Evolutionary conservation across 768 basidiomycete genomes (phyloP).

Genomic region (Leccinum olivaceopallidum): DNA sequence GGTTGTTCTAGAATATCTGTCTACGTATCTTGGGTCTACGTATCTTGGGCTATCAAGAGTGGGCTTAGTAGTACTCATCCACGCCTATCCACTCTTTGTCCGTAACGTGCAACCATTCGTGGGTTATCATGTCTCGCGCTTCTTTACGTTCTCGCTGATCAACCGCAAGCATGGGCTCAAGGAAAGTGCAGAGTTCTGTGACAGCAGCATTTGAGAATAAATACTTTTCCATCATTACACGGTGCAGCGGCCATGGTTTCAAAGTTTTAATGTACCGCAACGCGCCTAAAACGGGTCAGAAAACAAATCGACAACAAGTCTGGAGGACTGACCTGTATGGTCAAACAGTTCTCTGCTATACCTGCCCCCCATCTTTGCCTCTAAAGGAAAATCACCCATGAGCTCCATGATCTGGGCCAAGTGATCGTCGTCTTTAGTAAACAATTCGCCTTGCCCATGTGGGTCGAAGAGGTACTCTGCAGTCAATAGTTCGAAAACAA

Average conservation of each 20-base stretch:
- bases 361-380: conserved; percentile 80
- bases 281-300: conserved; percentile 42
- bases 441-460: conserved; percentile 75
- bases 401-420: conserved; percentile 95
- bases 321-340: conserved; percentile 49
- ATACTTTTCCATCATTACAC: conserved; percentile 92
- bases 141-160: conserved; percentile 68
- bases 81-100: conserved; percentile 31
- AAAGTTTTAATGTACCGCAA: conserved; percentile 73
- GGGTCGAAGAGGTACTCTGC: conserved; percentile 94
- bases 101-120: conserved; percentile 65
- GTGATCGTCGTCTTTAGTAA: conserved; percentile 94
- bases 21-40: conserved; percentile 15
- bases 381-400: conserved; percentile 72
- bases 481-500: conserved; percentile 89
- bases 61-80: conserved; percentile 29
- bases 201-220: conserved; percentile 63
- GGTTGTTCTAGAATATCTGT: conserved; percentile 8
- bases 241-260: conserved; percentile 79
- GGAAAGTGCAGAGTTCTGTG: conserved; percentile 58
- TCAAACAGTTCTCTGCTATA: conserved; percentile 88
- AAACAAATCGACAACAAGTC: background rate
- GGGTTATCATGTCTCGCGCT: conserved; percentile 72
- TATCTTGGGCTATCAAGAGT: conserved; percentile 6
- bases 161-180: conserved; percentile 73